A percentile compares a stretch with the other conserved stretches of the same genome.
Conservation (phyloP, 2,329 filamentous ascomycete species). For the Aaosphaeria arxii region DNA sequence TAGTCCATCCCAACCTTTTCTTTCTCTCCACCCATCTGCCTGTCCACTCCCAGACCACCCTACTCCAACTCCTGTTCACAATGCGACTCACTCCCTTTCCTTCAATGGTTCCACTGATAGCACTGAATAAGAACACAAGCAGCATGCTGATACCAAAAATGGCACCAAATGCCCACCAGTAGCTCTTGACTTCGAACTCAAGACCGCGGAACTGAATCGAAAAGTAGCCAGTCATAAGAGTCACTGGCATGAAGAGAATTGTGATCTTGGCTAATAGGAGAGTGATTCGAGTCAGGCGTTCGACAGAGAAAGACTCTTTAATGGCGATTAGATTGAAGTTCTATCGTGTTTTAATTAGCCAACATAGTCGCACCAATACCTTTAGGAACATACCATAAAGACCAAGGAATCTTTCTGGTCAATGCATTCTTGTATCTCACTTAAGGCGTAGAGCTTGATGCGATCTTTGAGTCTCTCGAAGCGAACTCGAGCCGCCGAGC, state of each 20-base stretch:
- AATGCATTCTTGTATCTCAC: constrained; percentile 61
- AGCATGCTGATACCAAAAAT: constrained; percentile 60
- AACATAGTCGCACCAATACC: not conserved
- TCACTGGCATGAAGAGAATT: constrained; percentile 73
- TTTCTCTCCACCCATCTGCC: constrained; percentile 20
- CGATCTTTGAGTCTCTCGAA: constrained; percentile 60
- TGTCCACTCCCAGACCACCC: constrained; percentile 23
- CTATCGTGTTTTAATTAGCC: constrained; percentile 36
- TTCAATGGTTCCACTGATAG: constrained; percentile 57
- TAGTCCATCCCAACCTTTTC: constrained; percentile 9
- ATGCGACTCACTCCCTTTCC: constrained; percentile 48
- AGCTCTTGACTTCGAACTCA: constrained; percentile 60
- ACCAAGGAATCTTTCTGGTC: constrained; percentile 70
- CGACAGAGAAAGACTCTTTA: constrained; percentile 70
- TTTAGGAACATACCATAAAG: constrained; percentile 54
- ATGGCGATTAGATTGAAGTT: constrained; percentile 77
- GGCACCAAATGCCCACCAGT: constrained; percentile 67
- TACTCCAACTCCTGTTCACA: constrained; percentile 31
- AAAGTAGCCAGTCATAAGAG: constrained; percentile 73
- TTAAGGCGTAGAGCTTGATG: constrained; percentile 59
- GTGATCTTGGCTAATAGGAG: constrained; percentile 72
- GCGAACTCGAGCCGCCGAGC: constrained; percentile 52
- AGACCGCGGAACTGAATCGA: constrained; percentile 62
- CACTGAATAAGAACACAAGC: constrained; percentile 56
- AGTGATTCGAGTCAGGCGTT: constrained; percentile 68